Evolutionary conservation across 208 protist species (phyloP), one percentile per base, ranked within the genome.

Genomic region (Naegleria fowleri): DNA sequence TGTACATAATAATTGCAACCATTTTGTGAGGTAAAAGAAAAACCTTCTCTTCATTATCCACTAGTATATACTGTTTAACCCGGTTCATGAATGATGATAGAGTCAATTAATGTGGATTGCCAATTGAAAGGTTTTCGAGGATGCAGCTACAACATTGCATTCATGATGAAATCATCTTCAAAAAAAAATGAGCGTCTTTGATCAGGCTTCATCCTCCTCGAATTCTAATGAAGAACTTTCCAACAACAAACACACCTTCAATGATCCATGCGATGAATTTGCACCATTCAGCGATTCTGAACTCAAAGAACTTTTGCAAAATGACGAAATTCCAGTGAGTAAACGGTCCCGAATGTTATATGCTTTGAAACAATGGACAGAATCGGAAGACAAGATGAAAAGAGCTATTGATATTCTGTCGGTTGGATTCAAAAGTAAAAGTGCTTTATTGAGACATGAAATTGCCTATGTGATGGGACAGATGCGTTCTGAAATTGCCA

Each of bases 391-490:
- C 9, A 36, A 79, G n/a, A 79, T 79, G 29, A 3, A 39, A 22
- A 67, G 19, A 89, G 43, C 86, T 25, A 67, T 89, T 40, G 15
- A 59, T 22, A 25, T 67, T 36, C n/a, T 89, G 0, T 41, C 29
- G 5, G 39, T 25, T 39, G 86, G 86, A 41, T 43, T 86, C 22
- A 95, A 93, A 13, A 97, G 95, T 55, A 94, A 97, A 58, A 98
- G 96, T 11, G 97, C 96, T n/a, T 94, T 99, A 58, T 94, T 99
- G 25, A 97, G 98, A 92, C 98, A 99, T 93, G 98, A 99, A 93
- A 91, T 98, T 55, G 97, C 96, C n/a, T 99, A 99, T 95, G 97
- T 96, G 91, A 92, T 98, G 22, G 98, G 98, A 0, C 98, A 99
- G 95, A 98, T 98, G 93, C 94, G 96, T 33, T 88, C 96, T 86